A percentile compares a stretch with the other conserved stretches of the same genome.
Conservation (phyloP, 2,329 filamentous ascomycete species). For the Clarireedia monteithiana region DNA sequence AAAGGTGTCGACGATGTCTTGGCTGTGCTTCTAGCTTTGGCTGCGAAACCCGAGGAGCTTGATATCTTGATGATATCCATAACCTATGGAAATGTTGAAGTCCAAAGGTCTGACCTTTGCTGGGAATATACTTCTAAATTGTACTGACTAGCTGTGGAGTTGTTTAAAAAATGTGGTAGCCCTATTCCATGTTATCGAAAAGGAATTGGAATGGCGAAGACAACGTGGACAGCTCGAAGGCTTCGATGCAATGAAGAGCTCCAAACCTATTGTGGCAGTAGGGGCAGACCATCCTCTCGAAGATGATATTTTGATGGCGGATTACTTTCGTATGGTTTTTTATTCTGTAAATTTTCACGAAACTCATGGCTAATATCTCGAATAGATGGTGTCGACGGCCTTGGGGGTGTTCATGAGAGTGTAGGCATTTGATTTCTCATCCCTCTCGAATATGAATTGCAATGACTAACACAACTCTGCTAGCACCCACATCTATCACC, state of each 20-base stretch:
- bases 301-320: constrained; percentile 70
- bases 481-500: constrained; percentile 68
- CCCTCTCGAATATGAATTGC: not conserved
- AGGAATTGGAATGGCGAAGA: constrained; percentile 78
- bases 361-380: constrained; percentile 10
- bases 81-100: constrained; percentile 88
- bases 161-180: constrained; percentile 85
- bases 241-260: constrained; percentile 63
- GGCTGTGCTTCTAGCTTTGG: constrained; percentile 79
- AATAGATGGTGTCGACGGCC: constrained; percentile 65
- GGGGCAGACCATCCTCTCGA: constrained; percentile 81
- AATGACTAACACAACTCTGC: constrained; percentile 13
- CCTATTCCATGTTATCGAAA: constrained; percentile 85
- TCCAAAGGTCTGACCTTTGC: constrained; percentile 56
- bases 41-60: constrained; percentile 73
- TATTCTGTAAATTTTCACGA: not conserved
- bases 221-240: constrained; percentile 58
- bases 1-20: constrained; percentile 83
- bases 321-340: constrained; percentile 71
- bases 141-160: constrained; percentile 35
- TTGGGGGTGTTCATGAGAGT: constrained; percentile 64
- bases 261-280: constrained; percentile 77
- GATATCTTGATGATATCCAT: constrained; percentile 80
- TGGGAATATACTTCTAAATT: not conserved
- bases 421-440: constrained; percentile 29